Conservation (phyloP, 805 yeast genomes). For the Wickerhamomyces chaumierensis region DNA sequence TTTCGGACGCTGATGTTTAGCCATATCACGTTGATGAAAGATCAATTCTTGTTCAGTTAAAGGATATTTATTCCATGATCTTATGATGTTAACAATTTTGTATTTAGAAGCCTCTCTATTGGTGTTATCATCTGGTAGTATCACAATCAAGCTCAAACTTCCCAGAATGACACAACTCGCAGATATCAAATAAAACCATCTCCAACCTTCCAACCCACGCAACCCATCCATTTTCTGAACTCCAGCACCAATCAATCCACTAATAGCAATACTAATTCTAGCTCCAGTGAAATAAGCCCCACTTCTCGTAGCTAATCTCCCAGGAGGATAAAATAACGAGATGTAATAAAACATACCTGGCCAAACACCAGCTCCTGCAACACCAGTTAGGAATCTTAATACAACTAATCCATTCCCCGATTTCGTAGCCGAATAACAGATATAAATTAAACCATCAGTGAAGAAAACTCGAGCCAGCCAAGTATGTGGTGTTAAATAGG, state of each 20-base stretch:
- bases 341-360: slow-evolving; percentile 82
- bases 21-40: slow-evolving; percentile 53
- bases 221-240: slow-evolving; percentile 72
- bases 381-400: slow-evolving; percentile 58
- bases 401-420: slow-evolving; percentile 55
- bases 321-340: slow-evolving; percentile 76
- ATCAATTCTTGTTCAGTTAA: slow-evolving; percentile 39
- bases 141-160: slow-evolving; percentile 60
- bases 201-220: slow-evolving; percentile 70
- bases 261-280: slow-evolving; percentile 81
- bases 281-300: slow-evolving; percentile 91
- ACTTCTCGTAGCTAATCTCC: slow-evolving; percentile 64
- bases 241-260: slow-evolving; percentile 80
- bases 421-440: slow-evolving; percentile 58
- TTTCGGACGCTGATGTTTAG: slow-evolving; percentile 28
- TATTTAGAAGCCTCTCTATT: slow-evolving; percentile 7
- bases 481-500: slow-evolving; percentile 67
- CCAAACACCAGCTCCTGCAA: slow-evolving; percentile 83
- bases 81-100: slow-evolving; percentile 7
- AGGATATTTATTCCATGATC: slow-evolving; percentile 25
- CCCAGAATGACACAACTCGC: slow-evolving; percentile 57
- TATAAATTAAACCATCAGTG: slow-evolving; percentile 65
- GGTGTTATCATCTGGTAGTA: slow-evolving; percentile 57
- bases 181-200: slow-evolving; percentile 74
- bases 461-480: slow-evolving; percentile 76